phyloP scores from a whole-genome alignment of 148 eudicot genomes.

The Agrostemma githago region DNA sequence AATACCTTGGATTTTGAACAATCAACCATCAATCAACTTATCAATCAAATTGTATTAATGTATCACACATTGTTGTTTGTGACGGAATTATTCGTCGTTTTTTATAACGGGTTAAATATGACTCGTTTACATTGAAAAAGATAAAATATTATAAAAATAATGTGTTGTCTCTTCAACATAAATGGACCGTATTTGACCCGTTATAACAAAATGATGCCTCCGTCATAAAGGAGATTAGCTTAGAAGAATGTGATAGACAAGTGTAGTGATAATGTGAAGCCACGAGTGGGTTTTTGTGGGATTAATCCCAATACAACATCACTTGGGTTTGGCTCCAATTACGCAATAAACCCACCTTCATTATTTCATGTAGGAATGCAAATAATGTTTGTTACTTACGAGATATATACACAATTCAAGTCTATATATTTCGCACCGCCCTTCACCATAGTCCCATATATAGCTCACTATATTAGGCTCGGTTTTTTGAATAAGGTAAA shows the following conservation, averaged over 20 bases:
- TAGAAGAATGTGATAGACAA: background rate
- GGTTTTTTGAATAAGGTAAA: too few species aligned
- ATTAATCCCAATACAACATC: background rate
- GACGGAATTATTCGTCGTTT: too few species aligned
- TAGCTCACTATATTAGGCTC: too few species aligned
- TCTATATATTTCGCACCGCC: background rate
- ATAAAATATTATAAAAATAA: too few species aligned
- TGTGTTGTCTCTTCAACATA: too few species aligned
- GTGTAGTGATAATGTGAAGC: background rate
- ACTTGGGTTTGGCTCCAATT: background rate
- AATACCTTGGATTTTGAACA: background rate
- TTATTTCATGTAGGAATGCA: background rate
- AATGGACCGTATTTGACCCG: too few species aligned
- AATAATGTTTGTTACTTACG: background rate
- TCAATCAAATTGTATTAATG: background rate
- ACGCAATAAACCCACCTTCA: too few species aligned
- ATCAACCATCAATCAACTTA: background rate
- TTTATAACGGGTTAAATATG: too few species aligned
- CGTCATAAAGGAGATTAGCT: too few species aligned
- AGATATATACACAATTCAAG: background rate
- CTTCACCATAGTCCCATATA: background rate
- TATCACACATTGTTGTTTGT: too few species aligned
- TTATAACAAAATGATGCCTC: too few species aligned
- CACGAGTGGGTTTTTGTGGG: background rate
- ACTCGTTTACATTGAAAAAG: too few species aligned